Evolutionary conservation across 2,329 filamentous ascomycete genomes (phyloP).

Genomic region (Diplocarpon rosae): DNA sequence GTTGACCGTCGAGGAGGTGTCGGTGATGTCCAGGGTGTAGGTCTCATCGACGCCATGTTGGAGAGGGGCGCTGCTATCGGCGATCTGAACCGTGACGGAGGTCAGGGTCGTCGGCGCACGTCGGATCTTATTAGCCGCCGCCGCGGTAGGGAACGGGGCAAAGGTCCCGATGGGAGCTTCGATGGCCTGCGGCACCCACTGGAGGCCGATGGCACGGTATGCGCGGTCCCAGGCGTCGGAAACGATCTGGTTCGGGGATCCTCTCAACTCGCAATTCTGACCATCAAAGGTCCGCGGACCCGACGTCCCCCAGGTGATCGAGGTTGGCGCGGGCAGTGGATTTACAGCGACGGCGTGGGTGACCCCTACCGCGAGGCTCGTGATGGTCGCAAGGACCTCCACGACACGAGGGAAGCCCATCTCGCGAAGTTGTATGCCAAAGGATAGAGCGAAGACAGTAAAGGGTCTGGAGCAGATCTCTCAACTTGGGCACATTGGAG

Average conservation of each 20-base stretch:
- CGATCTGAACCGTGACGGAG: conserved; percentile 35
- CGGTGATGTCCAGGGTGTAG: conserved; percentile 54
- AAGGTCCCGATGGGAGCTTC: conserved; percentile 41
- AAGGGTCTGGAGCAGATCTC: no score
- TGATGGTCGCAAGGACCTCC: conserved; percentile 5
- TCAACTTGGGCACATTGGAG: no score
- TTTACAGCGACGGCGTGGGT: conserved; percentile 39
- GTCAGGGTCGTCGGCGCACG: conserved; percentile 28
- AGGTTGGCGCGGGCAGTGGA: conserved; percentile 41
- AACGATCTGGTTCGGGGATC: conserved; percentile 30
- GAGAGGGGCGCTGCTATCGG: conserved; percentile 35
- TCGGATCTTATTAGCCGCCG: conserved; percentile 23
- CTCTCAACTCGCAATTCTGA: conserved; percentile 23
- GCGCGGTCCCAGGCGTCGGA: conserved; percentile 39
- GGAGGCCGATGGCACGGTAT: conserved; percentile 36
- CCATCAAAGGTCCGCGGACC: conserved; percentile 28
- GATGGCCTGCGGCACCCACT: conserved; percentile 42
- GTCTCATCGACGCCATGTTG: conserved; percentile 59
- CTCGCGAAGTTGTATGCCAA: no score
- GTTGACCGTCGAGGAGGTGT: conserved; percentile 30
- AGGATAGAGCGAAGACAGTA: no score
- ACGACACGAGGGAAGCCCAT: conserved; percentile 12
- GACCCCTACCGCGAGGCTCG: conserved; percentile 26
- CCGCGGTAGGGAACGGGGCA: conserved; percentile 38
- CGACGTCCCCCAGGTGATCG: conserved; percentile 40